Evolutionary conservation across 495 filamentous ascomycete species (phyloP).

Genomic region (Cenococcum geophilum): DNA sequence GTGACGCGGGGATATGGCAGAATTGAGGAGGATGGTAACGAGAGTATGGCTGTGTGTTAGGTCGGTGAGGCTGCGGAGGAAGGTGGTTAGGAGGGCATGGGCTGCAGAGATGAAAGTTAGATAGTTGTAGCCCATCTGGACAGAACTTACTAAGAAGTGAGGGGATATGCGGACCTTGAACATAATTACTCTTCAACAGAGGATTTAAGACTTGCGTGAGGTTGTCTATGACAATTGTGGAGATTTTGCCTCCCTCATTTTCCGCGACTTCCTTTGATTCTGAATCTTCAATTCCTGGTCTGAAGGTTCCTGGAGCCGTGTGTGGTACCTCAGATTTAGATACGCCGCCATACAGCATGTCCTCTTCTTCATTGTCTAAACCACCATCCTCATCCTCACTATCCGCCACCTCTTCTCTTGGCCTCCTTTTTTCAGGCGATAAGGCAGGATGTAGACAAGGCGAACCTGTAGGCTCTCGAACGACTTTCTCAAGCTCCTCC

Average conservation of each 20-base stretch:
- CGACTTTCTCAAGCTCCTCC: conserved; percentile 19
- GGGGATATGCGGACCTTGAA: conserved; percentile 22
- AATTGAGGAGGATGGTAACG: conserved; percentile 37
- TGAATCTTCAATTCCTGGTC: background rate
- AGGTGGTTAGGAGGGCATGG: conserved; percentile 31
- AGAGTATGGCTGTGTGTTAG: conserved; percentile 33
- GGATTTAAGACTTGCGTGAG: conserved; percentile 44
- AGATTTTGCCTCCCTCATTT: conserved; percentile 12
- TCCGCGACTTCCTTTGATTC: background rate
- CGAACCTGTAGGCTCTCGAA: background rate
- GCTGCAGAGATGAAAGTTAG: conserved; percentile 17
- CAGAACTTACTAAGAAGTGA: background rate
- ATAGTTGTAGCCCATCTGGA: background rate
- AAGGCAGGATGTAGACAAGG: background rate
- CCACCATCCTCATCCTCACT: conserved; percentile 40
- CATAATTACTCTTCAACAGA: conserved; percentile 32
- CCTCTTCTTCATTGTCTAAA: conserved; percentile 37
- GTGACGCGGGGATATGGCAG: background rate
- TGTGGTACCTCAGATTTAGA: conserved; percentile 5
- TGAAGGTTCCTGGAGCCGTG: background rate
- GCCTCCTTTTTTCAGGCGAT: background rate
- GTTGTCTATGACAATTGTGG: conserved; percentile 37
- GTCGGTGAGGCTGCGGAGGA: conserved; percentile 35
- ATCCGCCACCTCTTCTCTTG: conserved; percentile 23
- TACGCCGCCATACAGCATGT: conserved; percentile 28